These are phyloP conservation scores for Colletotrichum eleusines DNA, from an alignment of 2,329 filamentous ascomycete species.

Conservation along the genomic window DNA sequence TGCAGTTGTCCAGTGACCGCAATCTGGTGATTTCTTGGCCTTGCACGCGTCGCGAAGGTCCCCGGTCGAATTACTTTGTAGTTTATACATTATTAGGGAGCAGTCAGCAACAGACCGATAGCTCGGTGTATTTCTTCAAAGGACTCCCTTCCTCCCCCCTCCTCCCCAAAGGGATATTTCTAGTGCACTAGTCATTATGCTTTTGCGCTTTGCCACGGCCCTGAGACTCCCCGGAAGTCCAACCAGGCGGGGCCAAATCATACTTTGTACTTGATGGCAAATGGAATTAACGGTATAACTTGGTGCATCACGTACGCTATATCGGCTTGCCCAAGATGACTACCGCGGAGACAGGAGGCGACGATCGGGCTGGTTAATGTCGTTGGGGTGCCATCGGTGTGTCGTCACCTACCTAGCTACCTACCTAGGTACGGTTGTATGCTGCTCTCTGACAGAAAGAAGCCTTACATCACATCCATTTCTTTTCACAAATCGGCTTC, in stretches of 20 bases:
- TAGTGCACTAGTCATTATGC: background rate
- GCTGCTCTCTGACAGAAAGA: background rate
- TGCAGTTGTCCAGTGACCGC: background rate
- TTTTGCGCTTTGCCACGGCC: background rate
- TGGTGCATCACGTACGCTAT: too few relatives aligned
- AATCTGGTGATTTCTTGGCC: background rate
- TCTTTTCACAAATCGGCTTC: background rate
- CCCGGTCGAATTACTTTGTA: background rate
- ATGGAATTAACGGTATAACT: too few relatives aligned
- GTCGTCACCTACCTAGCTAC: too few relatives aligned
- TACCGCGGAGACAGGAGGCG: background rate
- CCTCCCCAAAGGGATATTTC: background rate
- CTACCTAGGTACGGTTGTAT: background rate
- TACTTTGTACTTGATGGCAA: too few relatives aligned
- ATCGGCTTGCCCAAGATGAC: background rate
- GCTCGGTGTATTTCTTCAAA: background rate
- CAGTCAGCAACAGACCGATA: background rate
- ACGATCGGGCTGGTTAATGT: background rate
- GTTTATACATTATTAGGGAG: background rate
- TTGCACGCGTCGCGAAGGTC: background rate
- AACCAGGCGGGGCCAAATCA: too few relatives aligned
- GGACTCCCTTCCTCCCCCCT: background rate
- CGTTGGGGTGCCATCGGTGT: background rate
- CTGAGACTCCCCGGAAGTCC: too few relatives aligned
- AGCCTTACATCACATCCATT: background rate